Percentiles rank a stretch among this genome's conserved stretches.
These are phyloP conservation scores for Thermomyces lanuginosus DNA, from an alignment of 2,329 filamentous ascomycete genomes.

Conservation along the genomic window DNA sequence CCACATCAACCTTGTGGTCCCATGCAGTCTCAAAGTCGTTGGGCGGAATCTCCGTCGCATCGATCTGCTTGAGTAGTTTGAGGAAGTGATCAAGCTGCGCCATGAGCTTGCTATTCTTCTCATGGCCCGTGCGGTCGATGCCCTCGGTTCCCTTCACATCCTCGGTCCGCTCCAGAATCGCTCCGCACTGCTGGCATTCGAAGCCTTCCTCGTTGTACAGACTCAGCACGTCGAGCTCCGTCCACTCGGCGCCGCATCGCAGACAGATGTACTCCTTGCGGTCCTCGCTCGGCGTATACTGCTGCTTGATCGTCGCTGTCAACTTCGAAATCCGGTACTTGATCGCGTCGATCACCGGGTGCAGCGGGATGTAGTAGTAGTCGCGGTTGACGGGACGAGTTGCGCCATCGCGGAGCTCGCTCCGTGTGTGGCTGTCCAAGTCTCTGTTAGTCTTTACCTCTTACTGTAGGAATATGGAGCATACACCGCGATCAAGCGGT, in stretches of 20 bases:
- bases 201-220: constrained; percentile 53
- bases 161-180: constrained; percentile 28
- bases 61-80: constrained; percentile 32
- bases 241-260: constrained; percentile 72
- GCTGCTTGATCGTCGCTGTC: constrained; percentile 73
- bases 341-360: constrained; percentile 84
- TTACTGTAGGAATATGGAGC: constrained; percentile 14
- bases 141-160: constrained; percentile 28
- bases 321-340: constrained; percentile 86
- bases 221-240: constrained; percentile 75
- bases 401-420: constrained; percentile 64
- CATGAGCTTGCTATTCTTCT: constrained; percentile 35
- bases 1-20: constrained; percentile 32
- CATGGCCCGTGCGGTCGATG: constrained; percentile 31
- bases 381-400: constrained; percentile 70
- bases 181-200: constrained; percentile 61
- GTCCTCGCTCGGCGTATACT: constrained; percentile 63
- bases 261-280: constrained; percentile 83
- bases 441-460: constrained; percentile 3
- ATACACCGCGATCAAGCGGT: constrained; percentile 69
- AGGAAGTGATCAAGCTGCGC: constrained; percentile 32
- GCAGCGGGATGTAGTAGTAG: constrained; percentile 95
- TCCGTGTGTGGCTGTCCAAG: constrained; percentile 46
- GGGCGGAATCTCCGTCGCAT: constrained; percentile 30
- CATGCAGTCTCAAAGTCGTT: constrained; percentile 35